Conservation (phyloP, 129 eudicot species). For the Arctium minus region DNA sequence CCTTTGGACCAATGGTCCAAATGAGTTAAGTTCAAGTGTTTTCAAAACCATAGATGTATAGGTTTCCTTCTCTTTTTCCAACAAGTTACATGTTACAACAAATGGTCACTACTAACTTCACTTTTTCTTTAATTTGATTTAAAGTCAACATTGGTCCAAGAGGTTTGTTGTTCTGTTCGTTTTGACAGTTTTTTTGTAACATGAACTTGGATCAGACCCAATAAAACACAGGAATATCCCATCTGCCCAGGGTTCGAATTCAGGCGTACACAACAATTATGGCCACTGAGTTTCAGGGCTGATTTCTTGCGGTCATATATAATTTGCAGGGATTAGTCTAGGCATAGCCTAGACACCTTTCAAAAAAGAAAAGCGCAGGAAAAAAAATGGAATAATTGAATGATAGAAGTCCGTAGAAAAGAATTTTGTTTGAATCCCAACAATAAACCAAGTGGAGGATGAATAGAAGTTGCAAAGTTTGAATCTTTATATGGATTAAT, state of each 20-base stretch:
- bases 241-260: no score
- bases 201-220: no score
- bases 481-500: conserved; percentile 18
- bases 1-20: neutral
- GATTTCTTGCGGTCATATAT: no score
- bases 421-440: neutral
- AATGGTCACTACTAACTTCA: neutral
- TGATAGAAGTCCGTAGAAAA: no score
- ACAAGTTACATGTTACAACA: neutral
- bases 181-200: neutral
- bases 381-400: no score
- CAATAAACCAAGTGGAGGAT: neutral
- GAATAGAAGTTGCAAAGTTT: conserved; percentile 6
- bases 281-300: no score
- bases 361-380: no score
- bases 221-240: no score
- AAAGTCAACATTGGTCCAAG: neutral
- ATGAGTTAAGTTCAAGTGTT: neutral
- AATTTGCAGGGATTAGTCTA: no score
- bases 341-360: no score
- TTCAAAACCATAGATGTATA: neutral
- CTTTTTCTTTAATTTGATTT: neutral
- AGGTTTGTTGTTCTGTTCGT: neutral
- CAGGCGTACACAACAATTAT: no score
- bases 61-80: neutral